A percentile compares a stretch with the other conserved stretches of the same genome.
These are phyloP conservation scores for Hanseniaspora gamundiae DNA, from an alignment of 1,139 yeast species.

Conservation along the genomic window DNA sequence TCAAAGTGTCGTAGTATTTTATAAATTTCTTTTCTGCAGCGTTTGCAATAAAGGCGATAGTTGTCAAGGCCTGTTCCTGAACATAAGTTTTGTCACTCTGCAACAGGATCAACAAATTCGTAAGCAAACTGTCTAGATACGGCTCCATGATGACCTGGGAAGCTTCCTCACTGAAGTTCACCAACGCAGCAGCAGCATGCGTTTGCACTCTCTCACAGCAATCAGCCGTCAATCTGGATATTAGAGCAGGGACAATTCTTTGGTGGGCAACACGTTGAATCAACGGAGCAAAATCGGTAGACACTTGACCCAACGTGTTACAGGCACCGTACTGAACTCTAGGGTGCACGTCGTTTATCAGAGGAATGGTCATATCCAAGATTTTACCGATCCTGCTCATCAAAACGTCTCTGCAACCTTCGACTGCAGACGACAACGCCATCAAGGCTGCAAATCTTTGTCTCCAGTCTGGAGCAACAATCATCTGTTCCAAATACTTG, in stretches of 20 bases:
- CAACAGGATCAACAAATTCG: constrained; percentile 60
- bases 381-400: constrained; percentile 72
- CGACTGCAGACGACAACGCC: constrained; percentile 96
- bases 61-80: constrained; percentile 92
- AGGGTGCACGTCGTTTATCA: constrained; percentile 71
- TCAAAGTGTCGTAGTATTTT: constrained; percentile 86
- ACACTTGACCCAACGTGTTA: constrained; percentile 92
- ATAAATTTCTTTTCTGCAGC: constrained; percentile 87
- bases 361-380: constrained; percentile 72
- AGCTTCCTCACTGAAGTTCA: constrained; percentile 89
- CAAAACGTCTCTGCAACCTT: constrained; percentile 88
- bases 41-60: constrained; percentile 95
- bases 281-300: constrained; percentile 90
- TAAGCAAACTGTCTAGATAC: constrained; percentile 67
- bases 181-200: constrained; percentile 97
- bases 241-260: constrained; percentile 75
- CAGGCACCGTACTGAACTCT: constrained; percentile 97
- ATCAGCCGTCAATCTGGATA: constrained; percentile 58
- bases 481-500: constrained; percentile 76
- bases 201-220: constrained; percentile 90
- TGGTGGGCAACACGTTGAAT: constrained; percentile 75
- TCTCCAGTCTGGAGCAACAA: constrained; percentile 70
- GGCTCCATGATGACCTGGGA: constrained; percentile 81
- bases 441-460: constrained; percentile 93
- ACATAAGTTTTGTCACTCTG: constrained; percentile 85